Evolutionary conservation across 164 flowering plant genomes (phyloP), one percentile per base, ranked within the genome.

Genomic region (Saururus chinensis): DNA sequence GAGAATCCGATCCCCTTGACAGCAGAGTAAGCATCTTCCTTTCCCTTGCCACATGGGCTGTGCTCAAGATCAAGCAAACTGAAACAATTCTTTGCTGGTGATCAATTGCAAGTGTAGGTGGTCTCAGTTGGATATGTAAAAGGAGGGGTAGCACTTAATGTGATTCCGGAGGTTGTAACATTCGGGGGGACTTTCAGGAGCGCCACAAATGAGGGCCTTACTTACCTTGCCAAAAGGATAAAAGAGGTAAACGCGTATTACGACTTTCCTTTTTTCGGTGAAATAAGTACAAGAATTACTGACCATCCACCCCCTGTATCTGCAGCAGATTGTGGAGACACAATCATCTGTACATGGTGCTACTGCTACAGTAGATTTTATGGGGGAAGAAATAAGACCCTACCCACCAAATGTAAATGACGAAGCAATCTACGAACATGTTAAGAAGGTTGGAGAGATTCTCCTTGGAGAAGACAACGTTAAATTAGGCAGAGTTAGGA

Each of bases 161-260:
- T 79, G 4, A 82, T 83, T 49, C 93, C 95, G 21, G 78, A 82
- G 26, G 60, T 62, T 5, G 84, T 82, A n/a, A 71, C 48, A 19
- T 79, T 87, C 67, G 92, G 87, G 49, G 96, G 96, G 16, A 92
- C 91, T 17, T 77, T 79, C 51, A 72, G 93, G 62, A 80, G 86
- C 74, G 20, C 80, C 76, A 76, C 80, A 49, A 35, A 74, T 11
- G 85, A 83, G 62, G 83, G 93, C 21, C 51, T 77, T 7, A 56
- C 70, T 10, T 45, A 75, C 51, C 79, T 83, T 51, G 60, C 65
- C 40, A 69, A 73, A 59, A 80, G 93, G 65, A 79, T 86, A 56
- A 82, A 68, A 78, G 83, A 89, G 95, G 95, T 30, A 30, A 30
- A 30, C 37, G 37, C 37, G 6, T 89, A 12, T 45, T 55, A 4